These are phyloP conservation scores for Penicillium paxilli DNA, from an alignment of 495 filamentous ascomycete genomes.

Conservation along the genomic window DNA sequence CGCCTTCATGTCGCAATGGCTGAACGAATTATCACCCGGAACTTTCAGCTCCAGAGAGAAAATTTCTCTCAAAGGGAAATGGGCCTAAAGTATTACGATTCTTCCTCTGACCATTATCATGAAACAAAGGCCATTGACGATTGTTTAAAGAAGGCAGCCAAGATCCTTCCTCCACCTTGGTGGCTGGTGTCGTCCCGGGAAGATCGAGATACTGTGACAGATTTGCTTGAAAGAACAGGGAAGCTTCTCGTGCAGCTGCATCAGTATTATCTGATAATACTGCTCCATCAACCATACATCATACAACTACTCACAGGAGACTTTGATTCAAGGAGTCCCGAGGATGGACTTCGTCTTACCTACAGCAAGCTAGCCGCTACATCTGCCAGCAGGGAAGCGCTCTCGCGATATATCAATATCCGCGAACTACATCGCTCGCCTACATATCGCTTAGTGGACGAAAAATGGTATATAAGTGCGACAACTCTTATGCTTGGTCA, in stretches of 20 bases:
- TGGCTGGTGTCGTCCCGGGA: constrained; percentile 27
- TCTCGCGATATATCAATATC: constrained; percentile 37
- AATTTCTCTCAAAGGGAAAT: constrained; percentile 20
- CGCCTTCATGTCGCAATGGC: constrained; percentile 33
- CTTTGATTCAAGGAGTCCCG: constrained; percentile 22
- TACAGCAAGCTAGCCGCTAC: constrained; percentile 48
- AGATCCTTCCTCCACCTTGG: constrained; percentile 34
- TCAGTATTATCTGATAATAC: constrained; percentile 40
- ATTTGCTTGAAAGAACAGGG: constrained; percentile 17
- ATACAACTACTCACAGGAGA: constrained; percentile 30
- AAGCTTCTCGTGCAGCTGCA: constrained; percentile 46
- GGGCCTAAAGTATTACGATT: constrained; percentile 4
- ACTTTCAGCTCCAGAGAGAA: constrained; percentile 42
- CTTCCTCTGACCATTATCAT: constrained; percentile 31
- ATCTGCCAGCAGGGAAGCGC: constrained; percentile 45
- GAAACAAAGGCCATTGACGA: constrained; percentile 39
- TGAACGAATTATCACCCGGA: constrained; percentile 36
- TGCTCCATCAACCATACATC: constrained; percentile 55
- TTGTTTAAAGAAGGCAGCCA: constrained; percentile 40
- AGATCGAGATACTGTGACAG: constrained; percentile 7
- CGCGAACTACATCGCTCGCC: constrained; percentile 35
- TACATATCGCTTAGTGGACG: constrained; percentile 50
- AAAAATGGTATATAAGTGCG: constrained; percentile 48
- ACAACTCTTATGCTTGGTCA: constrained; percentile 46
- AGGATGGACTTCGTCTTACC: constrained; percentile 34